These are phyloP conservation scores for Sporothrix pseudoabietina DNA, from an alignment of 2,329 filamentous ascomycete species.

Conservation along the genomic window DNA sequence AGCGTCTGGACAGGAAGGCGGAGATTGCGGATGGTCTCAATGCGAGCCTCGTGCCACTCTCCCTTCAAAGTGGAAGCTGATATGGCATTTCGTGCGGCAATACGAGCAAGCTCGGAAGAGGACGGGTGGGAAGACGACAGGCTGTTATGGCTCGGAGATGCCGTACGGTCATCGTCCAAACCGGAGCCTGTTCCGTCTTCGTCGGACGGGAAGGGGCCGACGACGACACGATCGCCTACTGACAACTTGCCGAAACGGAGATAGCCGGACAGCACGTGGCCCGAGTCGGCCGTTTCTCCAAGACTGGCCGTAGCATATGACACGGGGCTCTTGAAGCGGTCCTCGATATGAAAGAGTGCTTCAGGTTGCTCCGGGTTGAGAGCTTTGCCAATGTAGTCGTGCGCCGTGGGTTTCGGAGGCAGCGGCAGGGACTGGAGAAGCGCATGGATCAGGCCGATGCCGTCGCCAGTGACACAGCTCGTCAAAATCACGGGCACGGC, in stretches of 20 bases:
- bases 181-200: constrained; percentile 51
- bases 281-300: constrained; percentile 51
- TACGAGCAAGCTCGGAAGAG: constrained; percentile 55
- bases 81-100: constrained; percentile 56
- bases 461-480: constrained; percentile 81
- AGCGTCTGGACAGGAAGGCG: constrained; percentile 78
- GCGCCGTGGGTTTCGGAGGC: constrained; percentile 56
- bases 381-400: constrained; percentile 57
- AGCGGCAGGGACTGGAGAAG: constrained; percentile 76
- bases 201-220: constrained; percentile 74
- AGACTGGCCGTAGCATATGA: constrained; percentile 57
- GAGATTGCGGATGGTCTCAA: constrained; percentile 86
- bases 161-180: constrained; percentile 51
- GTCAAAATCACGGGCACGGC: constrained; percentile 84
- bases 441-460: constrained; percentile 79
- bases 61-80: constrained; percentile 57
- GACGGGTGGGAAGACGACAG: constrained; percentile 57
- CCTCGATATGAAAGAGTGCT: constrained; percentile 85
- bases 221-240: constrained; percentile 73
- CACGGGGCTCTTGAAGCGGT: constrained; percentile 76
- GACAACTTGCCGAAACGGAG: constrained; percentile 76
- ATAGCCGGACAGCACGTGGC: constrained; percentile 81
- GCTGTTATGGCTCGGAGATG: constrained; percentile 52
- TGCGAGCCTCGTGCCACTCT: constrained; percentile 78
- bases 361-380: constrained; percentile 62